A percentile compares a stretch with the other conserved stretches of the same genome.
Evolutionary conservation across 352 stramenopile species (phyloP).

Genomic region (Phytophthora quininea): DNA sequence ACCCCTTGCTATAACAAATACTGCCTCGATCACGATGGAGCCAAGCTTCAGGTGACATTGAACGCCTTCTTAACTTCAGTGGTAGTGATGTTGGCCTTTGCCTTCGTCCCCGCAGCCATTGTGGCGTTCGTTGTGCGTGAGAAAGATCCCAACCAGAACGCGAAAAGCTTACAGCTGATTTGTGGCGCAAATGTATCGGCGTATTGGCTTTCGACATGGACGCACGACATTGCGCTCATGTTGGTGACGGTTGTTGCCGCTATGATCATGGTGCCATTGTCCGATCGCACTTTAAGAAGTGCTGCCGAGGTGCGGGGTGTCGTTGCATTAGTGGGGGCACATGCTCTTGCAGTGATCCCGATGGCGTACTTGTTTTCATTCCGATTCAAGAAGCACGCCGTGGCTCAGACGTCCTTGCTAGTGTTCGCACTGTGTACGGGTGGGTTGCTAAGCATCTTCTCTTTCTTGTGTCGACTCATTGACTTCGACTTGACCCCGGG

Average conservation of each 20-base stretch:
- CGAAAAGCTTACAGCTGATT: slow-evolving; percentile 70
- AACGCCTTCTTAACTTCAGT: slow-evolving; percentile 69
- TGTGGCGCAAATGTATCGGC: slow-evolving; percentile 53
- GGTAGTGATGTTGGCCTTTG: slow-evolving; percentile 71
- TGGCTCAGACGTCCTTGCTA: slow-evolving; percentile 69
- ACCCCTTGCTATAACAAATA: slow-evolving; percentile 48
- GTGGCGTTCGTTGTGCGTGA: slow-evolving; percentile 72
- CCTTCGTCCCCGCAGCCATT: slow-evolving; percentile 68
- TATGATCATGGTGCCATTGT: slow-evolving; percentile 46
- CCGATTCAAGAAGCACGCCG: slow-evolving; percentile 64
- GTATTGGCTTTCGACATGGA: slow-evolving; percentile 70
- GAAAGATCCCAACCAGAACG: slow-evolving; percentile 69
- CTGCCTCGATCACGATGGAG: slow-evolving; percentile 56
- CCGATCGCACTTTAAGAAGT: slow-evolving; percentile 36
- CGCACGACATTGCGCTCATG: slow-evolving; percentile 58
- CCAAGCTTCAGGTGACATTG: slow-evolving; percentile 66
- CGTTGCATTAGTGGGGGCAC: slow-evolving; percentile 42
- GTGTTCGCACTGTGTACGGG: slow-evolving; percentile 65
- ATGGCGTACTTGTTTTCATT: slow-evolving; percentile 70
- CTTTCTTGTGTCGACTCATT: slow-evolving; percentile 75
- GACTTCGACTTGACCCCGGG: slow-evolving; percentile 46
- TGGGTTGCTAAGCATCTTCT: slow-evolving; percentile 76
- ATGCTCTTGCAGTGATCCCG: slow-evolving; percentile 57
- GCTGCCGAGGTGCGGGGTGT: slow-evolving; percentile 48
- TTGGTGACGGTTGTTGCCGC: slow-evolving; percentile 46